Evolutionary conservation across 2,329 filamentous ascomycete species (phyloP).

Genomic region (Ophiostoma ulmi): DNA sequence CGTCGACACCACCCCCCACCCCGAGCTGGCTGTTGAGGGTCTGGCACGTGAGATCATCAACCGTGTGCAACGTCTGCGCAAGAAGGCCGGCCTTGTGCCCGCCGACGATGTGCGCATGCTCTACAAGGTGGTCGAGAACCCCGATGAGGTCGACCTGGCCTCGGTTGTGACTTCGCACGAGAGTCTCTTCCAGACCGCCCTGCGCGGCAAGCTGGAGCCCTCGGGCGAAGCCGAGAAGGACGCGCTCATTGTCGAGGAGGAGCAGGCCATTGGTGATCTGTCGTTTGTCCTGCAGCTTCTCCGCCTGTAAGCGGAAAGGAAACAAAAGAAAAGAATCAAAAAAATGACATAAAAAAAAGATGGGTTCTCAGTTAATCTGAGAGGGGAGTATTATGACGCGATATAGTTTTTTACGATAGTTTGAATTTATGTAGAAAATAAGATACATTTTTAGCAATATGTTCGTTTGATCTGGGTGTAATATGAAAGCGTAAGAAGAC

Average conservation of each 20-base stretch:
- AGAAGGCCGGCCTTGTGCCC: slow-evolving; percentile 84
- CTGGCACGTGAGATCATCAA: slow-evolving; percentile 89
- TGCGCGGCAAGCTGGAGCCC: slow-evolving; percentile 70
- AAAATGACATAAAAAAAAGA: neutral
- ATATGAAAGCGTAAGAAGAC: neutral
- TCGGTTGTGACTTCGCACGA: slow-evolving; percentile 65
- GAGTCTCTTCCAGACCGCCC: slow-evolving; percentile 65
- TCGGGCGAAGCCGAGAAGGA: slow-evolving; percentile 47
- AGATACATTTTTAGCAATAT: neutral
- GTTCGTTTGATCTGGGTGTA: neutral
- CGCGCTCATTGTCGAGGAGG: slow-evolving; percentile 70
- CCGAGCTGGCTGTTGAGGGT: slow-evolving; percentile 82
- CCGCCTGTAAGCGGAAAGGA: slow-evolving; percentile 15
- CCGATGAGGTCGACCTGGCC: slow-evolving; percentile 67
- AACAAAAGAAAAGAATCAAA: slow-evolving; percentile 6
- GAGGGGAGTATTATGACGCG: slow-evolving; percentile 7
- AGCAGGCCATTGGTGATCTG: slow-evolving; percentile 46
- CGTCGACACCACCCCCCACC: slow-evolving; percentile 68
- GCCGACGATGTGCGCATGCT: slow-evolving; percentile 97
- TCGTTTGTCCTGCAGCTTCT: slow-evolving; percentile 28
- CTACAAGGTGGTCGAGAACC: slow-evolving; percentile 75
- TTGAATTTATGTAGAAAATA: slow-evolving; percentile 10
- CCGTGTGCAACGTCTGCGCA: slow-evolving; percentile 84
- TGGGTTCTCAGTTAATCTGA: neutral
- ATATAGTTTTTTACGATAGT: slow-evolving; percentile 2